Evolutionary conservation across 495 filamentous ascomycete species (phyloP).

Genomic region (Choiromyces venosus): DNA sequence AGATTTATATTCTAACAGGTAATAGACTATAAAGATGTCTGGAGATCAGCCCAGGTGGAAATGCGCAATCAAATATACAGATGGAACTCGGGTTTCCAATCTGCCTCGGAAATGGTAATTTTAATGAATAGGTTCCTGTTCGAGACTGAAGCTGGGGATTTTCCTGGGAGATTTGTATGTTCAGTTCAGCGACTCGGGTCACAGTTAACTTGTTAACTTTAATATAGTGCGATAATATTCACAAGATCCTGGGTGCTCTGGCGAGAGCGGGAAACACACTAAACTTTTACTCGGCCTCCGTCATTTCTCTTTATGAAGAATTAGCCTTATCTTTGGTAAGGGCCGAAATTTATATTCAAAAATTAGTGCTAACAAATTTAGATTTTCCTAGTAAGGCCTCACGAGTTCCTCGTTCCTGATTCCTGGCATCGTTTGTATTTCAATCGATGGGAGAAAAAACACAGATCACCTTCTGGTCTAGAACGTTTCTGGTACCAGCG

Average conservation of each 20-base stretch:
- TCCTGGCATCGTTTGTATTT: too few species aligned
- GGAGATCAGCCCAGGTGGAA: neutral
- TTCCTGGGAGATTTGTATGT: conserved; percentile 14
- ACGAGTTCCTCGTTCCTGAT: too few species aligned
- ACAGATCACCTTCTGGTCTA: too few species aligned
- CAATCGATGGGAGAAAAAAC: too few species aligned
- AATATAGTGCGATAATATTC: conserved; percentile 13
- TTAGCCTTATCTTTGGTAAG: conserved; percentile 7
- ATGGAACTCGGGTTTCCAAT: too few species aligned
- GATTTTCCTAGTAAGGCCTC: conserved; percentile 15
- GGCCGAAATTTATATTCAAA: neutral
- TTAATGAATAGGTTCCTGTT: neutral
- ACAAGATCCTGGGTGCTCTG: neutral
- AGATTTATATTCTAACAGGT: neutral
- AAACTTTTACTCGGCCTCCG: conserved; percentile 4
- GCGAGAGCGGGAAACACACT: neutral
- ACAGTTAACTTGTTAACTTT: neutral
- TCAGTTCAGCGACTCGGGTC: neutral
- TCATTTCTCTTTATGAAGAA: conserved; percentile 16
- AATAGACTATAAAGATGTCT: conserved; percentile 4
- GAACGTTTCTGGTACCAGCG: too few species aligned
- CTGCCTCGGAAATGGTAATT: neutral
- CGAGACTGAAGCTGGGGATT: conserved; percentile 3
- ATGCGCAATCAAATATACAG: too few species aligned
- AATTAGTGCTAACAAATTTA: neutral